Evolutionary conservation across 2,329 filamentous ascomycete species (phyloP).

Genomic region (Trichoderma asperellum): DNA sequence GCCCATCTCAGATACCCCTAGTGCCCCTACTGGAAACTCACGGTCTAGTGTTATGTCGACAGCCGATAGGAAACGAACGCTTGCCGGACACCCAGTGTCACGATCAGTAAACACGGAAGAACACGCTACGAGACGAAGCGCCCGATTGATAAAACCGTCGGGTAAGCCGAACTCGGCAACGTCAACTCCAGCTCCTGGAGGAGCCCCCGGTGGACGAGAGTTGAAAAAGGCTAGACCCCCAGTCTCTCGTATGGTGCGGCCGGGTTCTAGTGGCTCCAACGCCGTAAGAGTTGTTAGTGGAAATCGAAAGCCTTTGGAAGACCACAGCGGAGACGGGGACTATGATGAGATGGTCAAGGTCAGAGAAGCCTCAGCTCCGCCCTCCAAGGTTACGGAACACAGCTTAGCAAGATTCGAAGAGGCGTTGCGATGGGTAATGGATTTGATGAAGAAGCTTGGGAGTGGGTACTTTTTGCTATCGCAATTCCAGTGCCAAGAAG

Average conservation of each 20-base stretch:
- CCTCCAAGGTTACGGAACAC: conserved; percentile 47
- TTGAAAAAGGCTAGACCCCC: conserved; percentile 83
- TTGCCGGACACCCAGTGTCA: conserved; percentile 78
- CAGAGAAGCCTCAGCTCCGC: conserved; percentile 47
- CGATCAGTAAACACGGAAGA: conserved; percentile 60
- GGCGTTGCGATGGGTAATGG: conserved; percentile 74
- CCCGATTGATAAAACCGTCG: conserved; percentile 72
- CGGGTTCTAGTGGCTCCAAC: conserved; percentile 67
- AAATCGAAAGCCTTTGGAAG: conserved; percentile 75
- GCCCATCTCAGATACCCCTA: conserved; percentile 47
- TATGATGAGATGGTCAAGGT: conserved; percentile 60
- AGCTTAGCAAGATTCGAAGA: conserved; percentile 73
- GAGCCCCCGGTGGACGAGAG: conserved; percentile 64
- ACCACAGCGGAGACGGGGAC: conserved; percentile 71
- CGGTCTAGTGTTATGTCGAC: conserved; percentile 47
- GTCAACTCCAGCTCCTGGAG: conserved; percentile 56
- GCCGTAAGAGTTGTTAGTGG: conserved; percentile 89
- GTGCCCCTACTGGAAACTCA: conserved; percentile 43
- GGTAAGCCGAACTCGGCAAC: conserved; percentile 65
- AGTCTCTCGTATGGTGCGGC: conserved; percentile 66
- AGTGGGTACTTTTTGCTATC: conserved; percentile 77
- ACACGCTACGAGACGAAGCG: conserved; percentile 67
- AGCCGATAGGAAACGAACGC: conserved; percentile 80
- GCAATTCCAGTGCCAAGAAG: conserved; percentile 77
- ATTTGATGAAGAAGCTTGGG: conserved; percentile 80